Conservation (phyloP, 2,329 filamentous ascomycete genomes). For the Arthrobotrys megalospora region DNA sequence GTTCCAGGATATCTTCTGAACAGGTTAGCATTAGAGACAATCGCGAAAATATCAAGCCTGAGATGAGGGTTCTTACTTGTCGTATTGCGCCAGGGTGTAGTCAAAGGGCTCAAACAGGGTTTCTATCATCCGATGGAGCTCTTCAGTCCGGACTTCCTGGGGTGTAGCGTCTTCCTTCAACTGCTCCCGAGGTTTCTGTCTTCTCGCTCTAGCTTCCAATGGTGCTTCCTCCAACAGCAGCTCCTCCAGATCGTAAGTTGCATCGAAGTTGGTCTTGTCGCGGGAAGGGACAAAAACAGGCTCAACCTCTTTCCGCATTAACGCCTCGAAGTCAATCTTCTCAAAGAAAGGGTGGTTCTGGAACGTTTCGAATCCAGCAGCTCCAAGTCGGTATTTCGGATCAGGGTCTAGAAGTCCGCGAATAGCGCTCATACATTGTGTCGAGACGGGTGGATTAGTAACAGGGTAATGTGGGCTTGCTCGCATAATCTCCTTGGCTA, state of each 20-base stretch:
- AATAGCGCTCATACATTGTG: constrained; percentile 90
- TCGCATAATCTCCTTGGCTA: constrained; percentile 85
- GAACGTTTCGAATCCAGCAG: constrained; percentile 84
- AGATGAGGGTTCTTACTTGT: constrained; percentile 72
- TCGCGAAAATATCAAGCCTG: constrained; percentile 3
- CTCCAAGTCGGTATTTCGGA: constrained; percentile 84
- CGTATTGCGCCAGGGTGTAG: constrained; percentile 86
- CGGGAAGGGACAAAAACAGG: constrained; percentile 94
- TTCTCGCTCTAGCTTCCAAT: constrained; percentile 88
- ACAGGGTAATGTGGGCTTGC: constrained; percentile 90
- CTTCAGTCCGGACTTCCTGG: constrained; percentile 94
- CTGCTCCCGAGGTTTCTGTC: constrained; percentile 92
- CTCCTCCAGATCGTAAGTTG: constrained; percentile 97
- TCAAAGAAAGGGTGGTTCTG: constrained; percentile 91
- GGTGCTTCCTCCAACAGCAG: constrained; percentile 93
- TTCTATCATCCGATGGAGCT: constrained; percentile 94
- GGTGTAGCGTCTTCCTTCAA: constrained; percentile 94
- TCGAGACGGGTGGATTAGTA: constrained; percentile 89
- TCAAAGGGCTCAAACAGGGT: constrained; percentile 95
- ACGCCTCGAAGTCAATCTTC: constrained; percentile 83
- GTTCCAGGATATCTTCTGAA: constrained; percentile 66
- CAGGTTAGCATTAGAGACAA: constrained; percentile 57
- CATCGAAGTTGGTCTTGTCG: constrained; percentile 99
- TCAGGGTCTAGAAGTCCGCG: constrained; percentile 85
- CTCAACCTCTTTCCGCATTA: constrained; percentile 89